phyloP scores from a whole-genome alignment of 202 grass and related monocot genomes.

The Digitaria exilis region DNA sequence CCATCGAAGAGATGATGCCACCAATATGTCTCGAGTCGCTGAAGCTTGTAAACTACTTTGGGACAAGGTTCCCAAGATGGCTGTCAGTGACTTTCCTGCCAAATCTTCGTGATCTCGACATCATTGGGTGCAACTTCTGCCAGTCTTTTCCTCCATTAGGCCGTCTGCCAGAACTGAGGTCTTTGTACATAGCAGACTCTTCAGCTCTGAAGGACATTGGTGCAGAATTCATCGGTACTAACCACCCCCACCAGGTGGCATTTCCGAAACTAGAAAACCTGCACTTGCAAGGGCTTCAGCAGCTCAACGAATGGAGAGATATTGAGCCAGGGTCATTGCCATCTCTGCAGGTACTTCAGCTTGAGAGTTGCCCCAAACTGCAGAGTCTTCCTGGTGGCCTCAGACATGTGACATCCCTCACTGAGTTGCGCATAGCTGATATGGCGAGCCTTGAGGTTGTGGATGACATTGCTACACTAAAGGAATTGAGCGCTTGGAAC shows the following conservation, averaged over 20 bases:
- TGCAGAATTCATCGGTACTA: constrained; percentile 46
- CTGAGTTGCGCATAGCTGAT: constrained; percentile 61
- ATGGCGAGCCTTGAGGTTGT: constrained; percentile 56
- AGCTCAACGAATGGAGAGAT: constrained; percentile 62
- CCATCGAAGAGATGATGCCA: constrained; percentile 61
- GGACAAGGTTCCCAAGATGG: constrained; percentile 65
- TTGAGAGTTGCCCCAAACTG: constrained; percentile 71
- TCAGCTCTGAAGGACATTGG: constrained; percentile 46
- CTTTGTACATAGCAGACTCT: constrained; percentile 52
- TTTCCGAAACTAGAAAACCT: constrained; percentile 73
- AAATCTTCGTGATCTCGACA: constrained; percentile 52
- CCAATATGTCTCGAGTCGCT: constrained; percentile 57
- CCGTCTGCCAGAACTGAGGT: constrained; percentile 58
- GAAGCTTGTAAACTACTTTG: constrained; percentile 60
- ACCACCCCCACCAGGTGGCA: constrained; percentile 45
- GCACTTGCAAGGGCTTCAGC: constrained; percentile 55
- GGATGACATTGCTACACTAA: constrained; percentile 51
- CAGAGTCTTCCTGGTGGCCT: constrained; percentile 59
- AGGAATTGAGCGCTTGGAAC: constrained; percentile 62
- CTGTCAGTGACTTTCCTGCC: constrained; percentile 49
- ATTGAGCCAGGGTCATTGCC: constrained; percentile 52
- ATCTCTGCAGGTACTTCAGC: constrained; percentile 63
- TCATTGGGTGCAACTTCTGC: constrained; percentile 54
- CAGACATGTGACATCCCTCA: constrained; percentile 42
- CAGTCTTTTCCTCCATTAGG: constrained; percentile 56